phyloP scores from a whole-genome alignment of 352 stramenopile species.

The Thalassiosira gravida region DNA sequence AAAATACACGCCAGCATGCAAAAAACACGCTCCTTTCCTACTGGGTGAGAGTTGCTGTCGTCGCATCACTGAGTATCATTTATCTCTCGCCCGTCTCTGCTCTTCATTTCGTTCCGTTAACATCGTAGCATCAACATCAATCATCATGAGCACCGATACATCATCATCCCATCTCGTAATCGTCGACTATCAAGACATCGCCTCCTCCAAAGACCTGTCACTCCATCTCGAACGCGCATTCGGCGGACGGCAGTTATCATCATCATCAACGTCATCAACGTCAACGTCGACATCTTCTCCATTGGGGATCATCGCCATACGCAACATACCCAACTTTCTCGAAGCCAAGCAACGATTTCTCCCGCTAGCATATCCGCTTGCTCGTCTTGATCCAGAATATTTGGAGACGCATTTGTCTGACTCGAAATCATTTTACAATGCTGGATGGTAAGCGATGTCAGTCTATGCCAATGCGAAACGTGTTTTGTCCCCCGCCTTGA shows the following conservation, averaged over 20 bases:
- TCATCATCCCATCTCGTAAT: conserved; percentile 53
- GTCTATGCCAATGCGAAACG: too few relatives aligned
- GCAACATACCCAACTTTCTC: conserved; percentile 83
- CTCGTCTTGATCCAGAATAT: conserved; percentile 85
- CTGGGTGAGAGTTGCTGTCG: too few relatives aligned
- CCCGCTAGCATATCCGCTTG: conserved; percentile 87
- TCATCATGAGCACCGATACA: conserved; percentile 1
- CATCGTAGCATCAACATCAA: too few relatives aligned
- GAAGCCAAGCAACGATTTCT: conserved; percentile 80
- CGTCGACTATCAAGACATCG: conserved; percentile 59
- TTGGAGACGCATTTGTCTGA: conserved; percentile 88
- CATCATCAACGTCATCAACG: conserved; percentile 1
- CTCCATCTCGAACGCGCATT: conserved; percentile 62
- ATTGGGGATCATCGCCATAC: conserved; percentile 76
- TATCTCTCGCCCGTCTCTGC: too few relatives aligned
- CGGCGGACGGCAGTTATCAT: conserved; percentile 22
- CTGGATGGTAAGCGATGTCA: conserved; percentile 87
- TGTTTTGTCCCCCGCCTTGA: too few relatives aligned
- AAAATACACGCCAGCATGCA: too few relatives aligned
- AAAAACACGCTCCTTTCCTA: too few relatives aligned
- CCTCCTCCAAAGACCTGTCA: conserved; percentile 32
- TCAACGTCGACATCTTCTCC: conserved; percentile 30
- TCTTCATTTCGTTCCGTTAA: too few relatives aligned
- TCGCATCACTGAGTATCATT: too few relatives aligned
- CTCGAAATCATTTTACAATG: conserved; percentile 90